Base-by-base conservation (phyloP, 2,329 filamentous ascomycete species). In the Ceratocystis huliohia region DNA sequence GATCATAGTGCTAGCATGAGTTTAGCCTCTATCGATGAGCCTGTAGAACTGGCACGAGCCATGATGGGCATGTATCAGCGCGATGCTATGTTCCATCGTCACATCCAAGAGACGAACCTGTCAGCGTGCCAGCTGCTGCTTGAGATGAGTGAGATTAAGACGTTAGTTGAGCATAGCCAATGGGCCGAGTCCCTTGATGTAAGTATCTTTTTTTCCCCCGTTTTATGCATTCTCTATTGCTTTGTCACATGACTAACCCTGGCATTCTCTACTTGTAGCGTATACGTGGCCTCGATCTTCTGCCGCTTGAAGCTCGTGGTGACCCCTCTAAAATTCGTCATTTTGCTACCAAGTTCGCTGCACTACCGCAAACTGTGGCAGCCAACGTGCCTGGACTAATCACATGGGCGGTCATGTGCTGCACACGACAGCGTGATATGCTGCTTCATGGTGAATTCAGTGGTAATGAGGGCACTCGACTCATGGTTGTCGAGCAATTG, bases 401-500 rank as follows among this genome's bases (percentile, higher is more conserved):
- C 69, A 88, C 96, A 78, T 97, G 94, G 94, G 91, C 91, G 63
- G 90, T 99, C 70, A 83, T 88, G 53, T 91, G 89, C 77, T 95
- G 92, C 76, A 87, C 88, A 63, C 83, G 86, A 66, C 88, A 96
- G 76, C 84, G 89, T 69, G 86, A 88, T 71, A 79, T 86, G 69
- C 81, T 95, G 61, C 81, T 82, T 66, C 82, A 80, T 67, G 86
- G 87, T 33, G 83, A 87, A 71, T 96, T 88, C 75, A 91, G 88
- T 71, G 87, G 84, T 69, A 87, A 88, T 75, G 84, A 86, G 72
- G 82, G 82, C 66, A 87, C 81, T 70, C 80, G 81, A 73, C 80
- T 77, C 73, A 77, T 79, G 74, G 82, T 91, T 76, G 85, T 87
- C 64, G 85, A 88, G 67, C 81, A 88, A 72, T 79, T 95, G 72